Percentiles rank a stretch among this genome's conserved stretches.
Evolutionary conservation across 768 basidiomycete species (phyloP).

Genomic region (Hebeloma cylindrosporum): DNA sequence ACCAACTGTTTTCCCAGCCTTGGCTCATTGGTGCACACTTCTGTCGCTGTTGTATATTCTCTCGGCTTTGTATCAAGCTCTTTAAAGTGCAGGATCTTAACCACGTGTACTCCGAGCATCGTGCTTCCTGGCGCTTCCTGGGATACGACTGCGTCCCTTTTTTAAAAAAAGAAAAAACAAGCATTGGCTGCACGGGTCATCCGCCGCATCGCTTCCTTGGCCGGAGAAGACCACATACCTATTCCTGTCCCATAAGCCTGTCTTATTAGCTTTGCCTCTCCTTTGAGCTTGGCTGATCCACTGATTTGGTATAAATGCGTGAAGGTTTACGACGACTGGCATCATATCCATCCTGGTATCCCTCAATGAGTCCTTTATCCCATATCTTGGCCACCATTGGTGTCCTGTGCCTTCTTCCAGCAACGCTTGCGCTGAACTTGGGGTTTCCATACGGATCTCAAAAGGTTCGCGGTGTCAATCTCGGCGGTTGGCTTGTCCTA

Average conservation of each 20-base stretch:
- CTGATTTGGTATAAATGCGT: too few species aligned
- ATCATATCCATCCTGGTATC: neutral
- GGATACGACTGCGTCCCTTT: too few species aligned
- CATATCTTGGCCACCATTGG: slow-evolving; percentile 3
- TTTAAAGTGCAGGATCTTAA: neutral
- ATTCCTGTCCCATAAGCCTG: too few species aligned
- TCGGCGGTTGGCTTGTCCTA: slow-evolving; percentile 60
- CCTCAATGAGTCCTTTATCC: slow-evolving; percentile 8
- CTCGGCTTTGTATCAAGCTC: neutral
- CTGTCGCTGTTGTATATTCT: slow-evolving; percentile 2
- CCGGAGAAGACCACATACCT: too few species aligned
- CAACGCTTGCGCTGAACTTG: slow-evolving; percentile 32
- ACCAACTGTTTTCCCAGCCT: too few species aligned
- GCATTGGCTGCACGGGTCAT: too few species aligned
- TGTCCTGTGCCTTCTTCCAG: slow-evolving; percentile 10
- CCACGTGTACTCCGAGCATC: slow-evolving; percentile 11
- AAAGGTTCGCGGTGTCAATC: slow-evolving; percentile 81
- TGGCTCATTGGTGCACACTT: slow-evolving; percentile 1
- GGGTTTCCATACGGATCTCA: slow-evolving; percentile 72
- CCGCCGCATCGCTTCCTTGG: too few species aligned
- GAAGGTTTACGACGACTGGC: too few species aligned
- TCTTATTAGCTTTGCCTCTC: too few species aligned
- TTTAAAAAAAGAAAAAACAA: too few species aligned
- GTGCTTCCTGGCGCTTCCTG: too few species aligned
- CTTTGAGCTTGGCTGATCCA: too few species aligned